Base-by-base conservation (phyloP, 306 rosid species). In the Cucumis sativus region DNA sequence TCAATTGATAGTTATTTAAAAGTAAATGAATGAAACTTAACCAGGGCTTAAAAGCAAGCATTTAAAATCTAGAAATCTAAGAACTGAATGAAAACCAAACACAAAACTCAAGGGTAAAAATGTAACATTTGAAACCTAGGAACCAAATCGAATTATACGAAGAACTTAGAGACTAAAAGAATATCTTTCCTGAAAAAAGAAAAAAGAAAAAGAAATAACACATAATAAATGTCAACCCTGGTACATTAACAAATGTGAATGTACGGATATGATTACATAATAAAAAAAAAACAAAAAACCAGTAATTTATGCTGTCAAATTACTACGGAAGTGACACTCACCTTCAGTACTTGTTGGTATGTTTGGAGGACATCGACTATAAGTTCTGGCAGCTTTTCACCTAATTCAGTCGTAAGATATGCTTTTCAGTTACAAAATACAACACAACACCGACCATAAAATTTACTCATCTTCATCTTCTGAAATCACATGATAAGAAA, bases 331-430 rank as follows among this genome's bases (percentile, higher is more conserved):
- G 77, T 40, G 33, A 76, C 76, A 75, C 87, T 79, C 77, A 92
- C 98, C 98, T 89, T 92, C 63, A 90, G 82, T 69, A 83, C 89
- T 78, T 63, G 85, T 55, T 85, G 87, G 85, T 88, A 95, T 78
- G 92, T 88, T 85, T 87, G 92, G 78, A 95, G 93, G 80, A 88
- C 90, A 21, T 91, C 91, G 79, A 92, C 81, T 73, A 92, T 77
- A 67, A 89, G 74, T 65, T 77, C 90, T 61, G 90, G 81, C 75
- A 89, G 79, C 66, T 80, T 90, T 80, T 83, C 87, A 82, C 91
- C 97, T 92, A 81, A 81, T 84, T 74, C 66, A 55, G 77, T 75
- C 81, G 20, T 45, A 84, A 74, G 58, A 83, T 72, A 25, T 13
- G 20, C 15, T 72, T 47, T 70, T 72, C 7, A 72, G 61, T 49